Conservation (phyloP, 2,329 filamentous ascomycete species). For the Dothidotthia symphoricarpi region DNA sequence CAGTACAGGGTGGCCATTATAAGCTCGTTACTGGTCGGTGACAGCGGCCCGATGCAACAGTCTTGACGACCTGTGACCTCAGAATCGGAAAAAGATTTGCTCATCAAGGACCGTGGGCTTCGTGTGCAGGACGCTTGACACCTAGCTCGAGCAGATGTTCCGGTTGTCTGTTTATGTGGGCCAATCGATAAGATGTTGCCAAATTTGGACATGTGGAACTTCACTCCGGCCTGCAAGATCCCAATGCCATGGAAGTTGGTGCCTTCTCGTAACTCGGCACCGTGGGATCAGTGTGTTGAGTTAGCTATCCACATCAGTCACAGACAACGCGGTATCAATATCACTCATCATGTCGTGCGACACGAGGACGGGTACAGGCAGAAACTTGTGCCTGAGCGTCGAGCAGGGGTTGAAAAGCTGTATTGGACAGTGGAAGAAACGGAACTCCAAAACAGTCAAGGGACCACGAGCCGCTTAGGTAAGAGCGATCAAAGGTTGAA, state of each 20-base stretch:
- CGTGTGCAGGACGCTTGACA: not conserved
- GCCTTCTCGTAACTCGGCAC: slow-evolving; percentile 18
- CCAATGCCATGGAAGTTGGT: slow-evolving; percentile 21
- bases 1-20: slow-evolving; percentile 5
- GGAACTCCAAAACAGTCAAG: too few species aligned
- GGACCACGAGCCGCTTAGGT: slow-evolving; percentile 6
- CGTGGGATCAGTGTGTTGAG: slow-evolving; percentile 33
- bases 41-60: slow-evolving; percentile 4
- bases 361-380: too few species aligned
- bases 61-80: slow-evolving; percentile 1
- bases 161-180: slow-evolving; percentile 12
- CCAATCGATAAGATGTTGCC: slow-evolving; percentile 23
- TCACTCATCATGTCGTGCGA: slow-evolving; percentile 21
- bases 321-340: slow-evolving; percentile 34
- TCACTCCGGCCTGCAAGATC: slow-evolving; percentile 6
- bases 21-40: slow-evolving; percentile 8
- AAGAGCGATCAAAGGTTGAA: slow-evolving; percentile 9
- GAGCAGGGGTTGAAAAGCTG: slow-evolving; percentile 23
- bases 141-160: slow-evolving; percentile 10
- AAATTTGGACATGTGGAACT: slow-evolving; percentile 21
- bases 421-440: too few species aligned
- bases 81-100: slow-evolving; percentile 2
- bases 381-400: slow-evolving; percentile 8
- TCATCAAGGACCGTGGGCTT: not conserved
- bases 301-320: slow-evolving; percentile 23